Evolutionary conservation across 179 eudicot species (phyloP).

Genomic region (Sideroxylon spinosum): DNA sequence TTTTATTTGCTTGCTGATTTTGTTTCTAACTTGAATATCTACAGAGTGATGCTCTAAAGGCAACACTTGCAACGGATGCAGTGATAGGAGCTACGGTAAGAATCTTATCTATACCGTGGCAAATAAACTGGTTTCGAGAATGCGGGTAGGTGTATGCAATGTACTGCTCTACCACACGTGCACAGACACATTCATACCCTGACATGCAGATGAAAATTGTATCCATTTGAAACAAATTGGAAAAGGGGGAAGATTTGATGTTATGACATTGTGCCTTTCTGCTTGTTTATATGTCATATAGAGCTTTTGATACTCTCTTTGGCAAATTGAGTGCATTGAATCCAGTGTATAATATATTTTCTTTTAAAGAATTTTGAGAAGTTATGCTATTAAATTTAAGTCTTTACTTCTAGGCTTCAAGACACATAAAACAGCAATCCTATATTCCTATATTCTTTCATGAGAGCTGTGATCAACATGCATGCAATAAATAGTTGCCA

Average conservation of each 20-base stretch:
- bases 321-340: not conserved
- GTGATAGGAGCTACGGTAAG: conserved; percentile 83
- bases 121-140: conserved; percentile 4
- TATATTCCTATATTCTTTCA: not conserved
- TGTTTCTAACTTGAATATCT: conserved; percentile 18
- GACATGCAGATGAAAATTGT: not conserved
- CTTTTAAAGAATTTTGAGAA: not conserved
- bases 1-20: conserved; percentile 1
- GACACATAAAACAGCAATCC: too few species aligned
- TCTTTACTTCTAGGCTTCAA: not conserved
- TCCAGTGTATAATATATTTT: not conserved
- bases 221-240: not conserved
- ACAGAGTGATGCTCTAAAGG: conserved; percentile 87
- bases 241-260: not conserved
- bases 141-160: not conserved
- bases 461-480: not conserved
- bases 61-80: conserved; percentile 96
- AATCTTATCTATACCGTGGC: not conserved
- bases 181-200: not conserved
- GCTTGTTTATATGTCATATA: not conserved
- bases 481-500: not conserved
- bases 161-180: not conserved
- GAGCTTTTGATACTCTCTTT: not conserved
- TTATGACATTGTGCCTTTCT: not conserved
- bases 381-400: not conserved